phyloP scores from a whole-genome alignment of 1,139 yeast genomes.

The Taphrina populina region DNA sequence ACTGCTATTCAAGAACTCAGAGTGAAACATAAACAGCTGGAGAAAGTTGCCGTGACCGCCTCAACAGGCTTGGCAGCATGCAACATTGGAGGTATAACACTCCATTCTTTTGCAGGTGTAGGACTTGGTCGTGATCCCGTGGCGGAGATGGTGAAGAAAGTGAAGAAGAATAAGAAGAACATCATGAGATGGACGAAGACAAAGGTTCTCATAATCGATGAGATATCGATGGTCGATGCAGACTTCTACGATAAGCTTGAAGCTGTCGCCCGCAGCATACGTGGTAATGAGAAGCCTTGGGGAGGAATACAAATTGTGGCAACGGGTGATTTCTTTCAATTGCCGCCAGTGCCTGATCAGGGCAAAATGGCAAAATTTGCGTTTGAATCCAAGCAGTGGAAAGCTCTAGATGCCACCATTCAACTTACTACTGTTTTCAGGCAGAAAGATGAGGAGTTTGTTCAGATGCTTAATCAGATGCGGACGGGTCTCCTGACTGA shows the following conservation, averaged over 20 bases:
- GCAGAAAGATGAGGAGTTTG: constrained; percentile 79
- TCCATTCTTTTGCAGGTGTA: constrained; percentile 83
- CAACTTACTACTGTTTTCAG: constrained; percentile 80
- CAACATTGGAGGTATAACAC: constrained; percentile 81
- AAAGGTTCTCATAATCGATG: constrained; percentile 75
- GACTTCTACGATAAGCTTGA: constrained; percentile 68
- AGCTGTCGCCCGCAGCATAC: constrained; percentile 58
- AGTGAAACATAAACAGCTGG: constrained; percentile 48
- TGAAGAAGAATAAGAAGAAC: constrained; percentile 55
- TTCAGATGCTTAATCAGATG: constrained; percentile 83
- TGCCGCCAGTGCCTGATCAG: constrained; percentile 71
- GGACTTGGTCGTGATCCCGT: constrained; percentile 64
- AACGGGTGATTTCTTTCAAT: constrained; percentile 87
- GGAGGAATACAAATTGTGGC: constrained; percentile 85
- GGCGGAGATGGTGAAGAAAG: constrained; percentile 53
- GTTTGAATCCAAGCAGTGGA: constrained; percentile 79
- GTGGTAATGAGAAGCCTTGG: constrained; percentile 60
- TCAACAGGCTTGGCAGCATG: constrained; percentile 93
- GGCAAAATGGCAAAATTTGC: constrained; percentile 56
- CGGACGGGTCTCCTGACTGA: constrained; percentile 67
- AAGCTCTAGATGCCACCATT: constrained; percentile 63
- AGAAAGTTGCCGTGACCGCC: constrained; percentile 78
- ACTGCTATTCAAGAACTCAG: constrained; percentile 63
- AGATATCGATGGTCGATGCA: constrained; percentile 84
- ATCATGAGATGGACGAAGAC: constrained; percentile 60